Conservation (phyloP, 208 protist genomes). For the Trypanosoma conorhini region DNA sequence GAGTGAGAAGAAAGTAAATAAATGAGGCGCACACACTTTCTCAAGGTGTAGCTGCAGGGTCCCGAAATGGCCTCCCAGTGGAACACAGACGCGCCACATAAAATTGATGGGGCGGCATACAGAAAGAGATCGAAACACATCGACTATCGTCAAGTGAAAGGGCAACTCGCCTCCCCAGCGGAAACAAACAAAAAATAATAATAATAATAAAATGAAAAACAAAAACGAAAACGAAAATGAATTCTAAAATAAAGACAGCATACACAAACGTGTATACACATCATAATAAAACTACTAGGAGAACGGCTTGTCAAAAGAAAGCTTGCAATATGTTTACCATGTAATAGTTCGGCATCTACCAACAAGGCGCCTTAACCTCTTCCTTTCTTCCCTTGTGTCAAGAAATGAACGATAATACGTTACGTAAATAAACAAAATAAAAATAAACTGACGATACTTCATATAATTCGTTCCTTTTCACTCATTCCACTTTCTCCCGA, state of each 20-base stretch:
- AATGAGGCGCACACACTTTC: background rate
- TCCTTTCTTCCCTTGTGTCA: background rate
- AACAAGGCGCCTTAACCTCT: background rate
- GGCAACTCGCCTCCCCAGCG: background rate
- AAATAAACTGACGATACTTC: background rate
- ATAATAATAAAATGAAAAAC: too few species aligned
- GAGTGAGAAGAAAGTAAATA: background rate
- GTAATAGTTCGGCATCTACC: background rate
- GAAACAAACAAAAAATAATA: too few species aligned
- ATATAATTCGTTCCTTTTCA: background rate
- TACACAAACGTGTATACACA: too few species aligned
- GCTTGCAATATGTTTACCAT: background rate
- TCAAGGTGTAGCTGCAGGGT: background rate
- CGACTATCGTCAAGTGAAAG: background rate
- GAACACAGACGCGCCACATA: background rate
- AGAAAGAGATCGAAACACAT: background rate
- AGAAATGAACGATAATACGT: conserved; percentile 13
- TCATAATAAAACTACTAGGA: background rate
- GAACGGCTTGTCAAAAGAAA: background rate
- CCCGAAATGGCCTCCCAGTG: background rate
- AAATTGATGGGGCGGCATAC: background rate
- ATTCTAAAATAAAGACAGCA: background rate
- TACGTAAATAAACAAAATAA: conserved; percentile 2
- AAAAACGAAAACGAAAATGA: background rate
- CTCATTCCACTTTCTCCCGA: conserved; percentile 15